Base-by-base conservation (phyloP, 305 asterid species). In the Salvia sclarea region DNA sequence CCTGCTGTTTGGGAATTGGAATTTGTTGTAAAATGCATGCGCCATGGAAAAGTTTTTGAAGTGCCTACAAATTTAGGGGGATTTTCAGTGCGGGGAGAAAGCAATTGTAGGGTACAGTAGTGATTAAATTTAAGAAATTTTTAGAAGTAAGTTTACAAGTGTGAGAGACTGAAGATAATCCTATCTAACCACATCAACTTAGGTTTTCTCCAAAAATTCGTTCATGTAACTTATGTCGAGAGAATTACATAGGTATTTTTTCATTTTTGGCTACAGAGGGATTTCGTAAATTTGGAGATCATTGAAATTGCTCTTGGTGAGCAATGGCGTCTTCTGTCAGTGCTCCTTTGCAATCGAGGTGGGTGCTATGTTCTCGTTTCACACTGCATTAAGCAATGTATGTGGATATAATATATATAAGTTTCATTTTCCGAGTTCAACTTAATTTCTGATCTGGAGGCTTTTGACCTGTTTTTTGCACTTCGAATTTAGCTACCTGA, bases 261-360 rank as follows among this genome's bases (percentile, higher is more conserved):
- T 50, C 13, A 13, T 49, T 48, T 73, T 58, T 41, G 43, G 20
- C 50, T 56, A 0, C 77, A 80, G 83, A 64, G 66, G 67, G 78
- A 62, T 71, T 16, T 69, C 49, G 43, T n/a, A 25, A 37, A 54
- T 44, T 38, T 64, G 70, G 48, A 14, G 52, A 50, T 77, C 55
- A 43, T 33, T 56, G 43, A 13, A 41, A 48, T 17, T 52, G 66
- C 69, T 74, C 76, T 64, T 14, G 59, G 76, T 35, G 76, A 62
- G 71, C 77, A 77, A 84, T 84, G 89, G 78, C 80, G 63, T 73
- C 83, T 43, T 66, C 75, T 7, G 60, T 82, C 61, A 83, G 85
- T 59, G 82, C 85, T 65, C 72, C 89, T 25, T 24, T 78, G 18
- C 86, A 79, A 55, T 79, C 86, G 75, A 84, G 89, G 89, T 84